Base-by-base conservation (phyloP, 164 flowering plant species). In the Cinnamomum chago region DNA sequence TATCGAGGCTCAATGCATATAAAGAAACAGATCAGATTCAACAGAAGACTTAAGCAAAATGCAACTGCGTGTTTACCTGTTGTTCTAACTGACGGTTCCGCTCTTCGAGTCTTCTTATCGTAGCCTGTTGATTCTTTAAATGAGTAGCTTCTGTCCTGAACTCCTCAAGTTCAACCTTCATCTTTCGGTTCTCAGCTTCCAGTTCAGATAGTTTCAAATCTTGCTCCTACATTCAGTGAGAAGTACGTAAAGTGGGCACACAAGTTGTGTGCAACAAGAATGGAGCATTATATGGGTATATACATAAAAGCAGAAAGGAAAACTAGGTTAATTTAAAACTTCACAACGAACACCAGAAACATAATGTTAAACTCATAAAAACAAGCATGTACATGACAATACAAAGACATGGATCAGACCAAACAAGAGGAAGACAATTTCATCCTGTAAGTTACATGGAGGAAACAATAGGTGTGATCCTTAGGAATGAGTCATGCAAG, bases 141-240 rank as follows among this genome's bases (percentile, higher is more conserved):
- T 93, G 98, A 76, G 97, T 82, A 75, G 99, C 95, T 85, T 96
- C 99, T 60, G 95, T 82, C 81, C 98, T 87, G 80, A 83, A 96
- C 71, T 96, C 99, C 79, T 96, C 99, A 65, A 96, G 97, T 79
- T 96, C 99, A 75, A 91, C 86, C 86, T 91, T 96, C 99, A 96
- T 94, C 83, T 92, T 96, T 71, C 97, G 86, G 76, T 94, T 96
- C 76, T 91, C 98, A 78, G 97, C 84, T 83, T 96, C 97, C 65
- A 96, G 70, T 71, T 94, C 99, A 76, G 91, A 85, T 68, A 96
- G 65, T 77, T 87, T 89, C 40, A 81, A 52, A 81, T 94, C 95
- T 88, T 89, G 97, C 71, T 93, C 99, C 99, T 95, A 85, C 65
- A 81, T 62, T 78, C 20, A 74, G 18, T n/a, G 58, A 68, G 20